Conservation (phyloP, 345 rosid genomes). For the Brassica cretica region DNA sequence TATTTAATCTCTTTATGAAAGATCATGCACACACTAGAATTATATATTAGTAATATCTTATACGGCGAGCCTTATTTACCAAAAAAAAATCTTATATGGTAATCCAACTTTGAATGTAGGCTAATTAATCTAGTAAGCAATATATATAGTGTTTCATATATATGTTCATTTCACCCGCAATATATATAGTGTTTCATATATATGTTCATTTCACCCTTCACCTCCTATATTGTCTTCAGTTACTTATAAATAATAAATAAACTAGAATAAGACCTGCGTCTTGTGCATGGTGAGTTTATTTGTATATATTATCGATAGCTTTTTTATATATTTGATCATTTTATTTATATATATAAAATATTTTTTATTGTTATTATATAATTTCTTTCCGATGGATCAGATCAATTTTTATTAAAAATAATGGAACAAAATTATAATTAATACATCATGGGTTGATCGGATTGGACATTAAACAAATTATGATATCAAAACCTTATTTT, state of each 20-base stretch:
- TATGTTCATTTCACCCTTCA: constrained; percentile 37
- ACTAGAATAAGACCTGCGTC: no score
- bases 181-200: constrained; percentile 3
- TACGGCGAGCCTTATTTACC: constrained; percentile 17
- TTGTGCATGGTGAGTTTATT: no score
- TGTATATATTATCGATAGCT: no score
- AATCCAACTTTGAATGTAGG: constrained; percentile 40
- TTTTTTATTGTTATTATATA: no score
- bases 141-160: constrained; percentile 3
- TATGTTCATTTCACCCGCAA: constrained; percentile 35
- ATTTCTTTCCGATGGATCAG: no score
- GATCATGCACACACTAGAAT: constrained; percentile 28
- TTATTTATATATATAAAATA: no score
- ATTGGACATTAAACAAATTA: no score
- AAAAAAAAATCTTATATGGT: not conserved
- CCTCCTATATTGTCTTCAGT: constrained; percentile 15
- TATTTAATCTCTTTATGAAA: constrained; percentile 30
- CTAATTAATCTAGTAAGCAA: constrained; percentile 32
- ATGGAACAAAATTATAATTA: no score
- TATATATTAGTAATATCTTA: constrained; percentile 13
- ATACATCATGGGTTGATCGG: no score
- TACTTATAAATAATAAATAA: constrained; percentile 10
- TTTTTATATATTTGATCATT: no score
- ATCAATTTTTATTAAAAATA: no score
- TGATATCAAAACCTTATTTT: no score